A percentile compares a stretch with the other conserved stretches of the same genome.
These are phyloP conservation scores for Phytomonas serpens DNA, from an alignment of 208 protist species.

Conservation along the genomic window DNA sequence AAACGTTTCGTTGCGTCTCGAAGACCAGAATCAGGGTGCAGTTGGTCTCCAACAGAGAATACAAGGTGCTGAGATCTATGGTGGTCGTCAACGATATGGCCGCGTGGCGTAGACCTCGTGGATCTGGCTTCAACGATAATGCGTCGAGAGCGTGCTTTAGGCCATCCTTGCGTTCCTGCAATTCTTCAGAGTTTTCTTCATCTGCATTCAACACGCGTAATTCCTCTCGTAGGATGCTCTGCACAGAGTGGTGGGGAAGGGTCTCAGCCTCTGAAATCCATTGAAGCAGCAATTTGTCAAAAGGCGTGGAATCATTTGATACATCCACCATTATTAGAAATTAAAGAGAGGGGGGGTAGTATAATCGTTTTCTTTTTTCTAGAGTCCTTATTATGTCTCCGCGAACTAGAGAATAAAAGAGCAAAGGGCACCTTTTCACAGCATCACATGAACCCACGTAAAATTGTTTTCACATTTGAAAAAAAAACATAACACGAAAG, in stretches of 20 bases:
- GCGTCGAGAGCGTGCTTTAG: conserved; percentile 13
- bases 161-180: conserved; percentile 9
- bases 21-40: conserved; percentile 23
- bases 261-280: conserved; percentile 20
- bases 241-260: conserved; percentile 17
- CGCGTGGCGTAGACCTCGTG: conserved; percentile 14
- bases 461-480: background rate
- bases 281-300: conserved; percentile 30
- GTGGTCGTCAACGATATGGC: conserved; percentile 24
- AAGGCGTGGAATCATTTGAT: conserved; percentile 9
- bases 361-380: background rate
- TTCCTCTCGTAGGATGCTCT: conserved; percentile 17
- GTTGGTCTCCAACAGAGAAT: conserved; percentile 15
- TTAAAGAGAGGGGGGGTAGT: background rate
- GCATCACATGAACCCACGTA: background rate
- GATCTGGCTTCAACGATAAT: conserved; percentile 22
- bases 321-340: conserved; percentile 3
- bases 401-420: background rate
- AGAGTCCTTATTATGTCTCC: background rate
- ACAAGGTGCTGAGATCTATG: conserved; percentile 20
- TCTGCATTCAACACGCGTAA: background rate
- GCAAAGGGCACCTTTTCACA: background rate
- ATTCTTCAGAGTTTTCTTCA: background rate
- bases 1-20: conserved; percentile 10
- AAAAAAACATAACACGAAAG: background rate